Base-by-base conservation (phyloP, 1,284 basidiomycete genomes). In the Sporisorium reilianum region DNA sequence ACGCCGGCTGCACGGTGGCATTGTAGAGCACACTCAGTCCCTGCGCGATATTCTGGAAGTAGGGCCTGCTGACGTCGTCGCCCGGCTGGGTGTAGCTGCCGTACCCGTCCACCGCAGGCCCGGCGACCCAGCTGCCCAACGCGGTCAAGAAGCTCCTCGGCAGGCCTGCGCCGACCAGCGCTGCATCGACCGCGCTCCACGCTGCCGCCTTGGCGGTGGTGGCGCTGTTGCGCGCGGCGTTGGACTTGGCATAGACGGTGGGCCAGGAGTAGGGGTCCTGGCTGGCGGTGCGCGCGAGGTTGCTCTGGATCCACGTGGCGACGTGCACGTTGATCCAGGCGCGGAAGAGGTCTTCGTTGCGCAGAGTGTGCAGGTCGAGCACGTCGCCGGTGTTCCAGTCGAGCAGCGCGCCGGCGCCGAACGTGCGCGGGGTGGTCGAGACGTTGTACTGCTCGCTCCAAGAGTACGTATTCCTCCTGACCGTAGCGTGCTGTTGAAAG, bases 311-410 rank as follows among this genome's bases (percentile, higher is more conserved):
- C 81, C 81, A 84, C 11, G 77, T 67, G 12, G 80, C 81, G 20
- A 83, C 49, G 38, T 84, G 82, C 26, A 84, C 77, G 48, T 84
- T 84, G 52, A 84, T 54, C 82, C 82, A 84, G 3, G 82, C 82
- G 1, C 79, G 52, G 42, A 72, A 64, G n/a, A 84, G 67, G 44
- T 82, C 80, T 4, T 70, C 42, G 23, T 71, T 69, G 18, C 48
- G 71, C n/a, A 84, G 53, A 0, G 26, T 23, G 9, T 45, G 26
- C 11, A 77, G 9, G 23, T 77, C 36, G 14, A 84, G 50, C 41
- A 42, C 7, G 16, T 77, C 60, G 42, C 77, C 79, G 7, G 79
- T 79, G 36, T 70, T 38, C 62, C 71, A 84, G 42, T 83, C 80
- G 26, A 75, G 34, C 6, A 84, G 55, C 1, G 66, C 54, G 22